Percentiles rank a stretch among this genome's conserved stretches.
These are phyloP conservation scores for Talaromyces marneffei DNA, from an alignment of 2,329 filamentous ascomycete species.

Conservation along the genomic window DNA sequence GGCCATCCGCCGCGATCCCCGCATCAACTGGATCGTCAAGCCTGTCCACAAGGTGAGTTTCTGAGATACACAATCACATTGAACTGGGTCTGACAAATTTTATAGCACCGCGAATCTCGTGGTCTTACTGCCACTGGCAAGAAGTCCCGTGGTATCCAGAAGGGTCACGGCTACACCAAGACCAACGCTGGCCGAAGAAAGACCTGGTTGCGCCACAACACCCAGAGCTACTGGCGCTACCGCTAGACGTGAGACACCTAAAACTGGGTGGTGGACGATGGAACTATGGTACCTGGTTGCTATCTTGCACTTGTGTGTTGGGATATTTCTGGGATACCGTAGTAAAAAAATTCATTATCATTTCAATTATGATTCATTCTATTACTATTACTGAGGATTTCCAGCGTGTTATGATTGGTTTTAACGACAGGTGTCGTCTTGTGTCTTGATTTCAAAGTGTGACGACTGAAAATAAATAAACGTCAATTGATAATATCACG, in stretches of 20 bases:
- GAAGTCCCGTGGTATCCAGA: slow-evolving; percentile 99
- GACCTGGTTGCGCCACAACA: slow-evolving; percentile 99
- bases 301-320: slow-evolving; percentile 26
- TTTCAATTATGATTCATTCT: slow-evolving; percentile 8
- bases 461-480: slow-evolving; percentile 6
- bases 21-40: slow-evolving; percentile 99
- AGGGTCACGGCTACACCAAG: slow-evolving; percentile 99
- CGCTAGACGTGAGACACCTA: slow-evolving; percentile 50
- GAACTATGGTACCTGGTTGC: slow-evolving; percentile 25
- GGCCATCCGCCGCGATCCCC: slow-evolving; percentile 96
- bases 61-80: background rate
- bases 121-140: slow-evolving; percentile 98
- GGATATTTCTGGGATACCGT: background rate
- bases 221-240: slow-evolving; percentile 97
- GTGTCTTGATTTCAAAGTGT: slow-evolving; percentile 4
- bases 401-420: slow-evolving; percentile 26
- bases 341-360: slow-evolving; percentile 9
- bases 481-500: slow-evolving; percentile 12
- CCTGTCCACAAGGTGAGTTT: slow-evolving; percentile 79
- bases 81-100: slow-evolving; percentile 23
- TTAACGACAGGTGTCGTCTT: slow-evolving; percentile 16
- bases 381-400: slow-evolving; percentile 18
- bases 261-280: slow-evolving; percentile 21
- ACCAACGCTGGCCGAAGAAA: slow-evolving; percentile 94
- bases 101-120: slow-evolving; percentile 87